phyloP scores from a whole-genome alignment of 805 yeast genomes.

The Lipomyces lipofer region DNA sequence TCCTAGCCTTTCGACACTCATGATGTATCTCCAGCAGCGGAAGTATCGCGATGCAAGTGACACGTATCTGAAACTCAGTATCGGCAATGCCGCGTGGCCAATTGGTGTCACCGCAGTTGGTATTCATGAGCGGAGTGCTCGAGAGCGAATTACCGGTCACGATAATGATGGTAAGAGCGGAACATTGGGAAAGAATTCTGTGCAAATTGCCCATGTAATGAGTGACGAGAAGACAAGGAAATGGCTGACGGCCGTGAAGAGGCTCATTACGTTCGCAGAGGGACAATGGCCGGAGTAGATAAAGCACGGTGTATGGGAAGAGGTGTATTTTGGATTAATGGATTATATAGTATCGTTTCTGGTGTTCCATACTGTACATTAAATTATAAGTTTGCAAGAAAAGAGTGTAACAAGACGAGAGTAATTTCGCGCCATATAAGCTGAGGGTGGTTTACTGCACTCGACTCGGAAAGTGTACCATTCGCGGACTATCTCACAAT shows the following conservation, averaged over 20 bases:
- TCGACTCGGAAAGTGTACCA: too few species aligned
- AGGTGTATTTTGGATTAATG: too few species aligned
- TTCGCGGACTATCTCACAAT: too few species aligned
- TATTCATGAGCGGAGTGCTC: conserved; percentile 72
- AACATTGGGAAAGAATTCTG: conserved; percentile 22
- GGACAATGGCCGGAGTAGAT: conserved; percentile 34
- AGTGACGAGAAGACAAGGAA: conserved; percentile 67
- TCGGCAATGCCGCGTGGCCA: conserved; percentile 92
- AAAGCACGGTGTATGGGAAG: too few species aligned
- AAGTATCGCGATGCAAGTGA: conserved; percentile 60
- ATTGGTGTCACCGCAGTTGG: conserved; percentile 80
- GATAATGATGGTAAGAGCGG: conserved; percentile 37
- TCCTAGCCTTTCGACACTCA: conserved; percentile 58
- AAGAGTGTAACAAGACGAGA: too few species aligned
- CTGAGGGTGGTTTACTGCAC: too few species aligned
- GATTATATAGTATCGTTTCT: too few species aligned
- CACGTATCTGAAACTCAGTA: conserved; percentile 69
- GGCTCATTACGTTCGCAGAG: conserved; percentile 63
- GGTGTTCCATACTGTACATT: too few species aligned
- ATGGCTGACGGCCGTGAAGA: conserved; percentile 75
- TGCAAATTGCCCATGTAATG: conserved; percentile 66
- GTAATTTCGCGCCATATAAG: too few species aligned
- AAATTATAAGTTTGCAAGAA: too few species aligned
- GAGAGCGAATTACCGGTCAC: conserved; percentile 53
- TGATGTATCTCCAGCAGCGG: conserved; percentile 58